A percentile compares a stretch with the other conserved stretches of the same genome.
Evolutionary conservation across 2,329 filamentous ascomycete genomes (phyloP).

Genomic region (Plectosphaerella plurivora): DNA sequence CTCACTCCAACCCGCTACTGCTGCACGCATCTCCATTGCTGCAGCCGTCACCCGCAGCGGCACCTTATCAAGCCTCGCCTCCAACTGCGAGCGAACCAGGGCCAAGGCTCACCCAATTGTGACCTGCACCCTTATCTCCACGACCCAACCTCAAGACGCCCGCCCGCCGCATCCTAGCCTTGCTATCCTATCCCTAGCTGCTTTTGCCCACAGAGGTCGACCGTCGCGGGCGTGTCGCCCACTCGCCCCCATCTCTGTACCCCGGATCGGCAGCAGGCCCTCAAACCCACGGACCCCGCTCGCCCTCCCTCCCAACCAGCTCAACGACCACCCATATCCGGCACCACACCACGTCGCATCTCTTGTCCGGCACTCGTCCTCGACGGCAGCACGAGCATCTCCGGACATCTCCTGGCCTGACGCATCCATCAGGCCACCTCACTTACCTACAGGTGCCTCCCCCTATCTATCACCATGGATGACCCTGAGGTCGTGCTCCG

Average conservation of each 20-base stretch:
- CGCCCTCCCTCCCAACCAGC: background rate
- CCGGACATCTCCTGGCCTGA: conserved; percentile 2
- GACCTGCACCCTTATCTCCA: background rate
- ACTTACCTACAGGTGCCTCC: too few relatives aligned
- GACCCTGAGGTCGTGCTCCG: conserved; percentile 1
- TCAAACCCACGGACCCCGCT: background rate
- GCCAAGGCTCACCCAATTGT: background rate
- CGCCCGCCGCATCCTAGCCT: too few relatives aligned
- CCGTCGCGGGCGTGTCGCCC: background rate
- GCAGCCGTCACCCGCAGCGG: background rate
- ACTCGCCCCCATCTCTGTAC: background rate
- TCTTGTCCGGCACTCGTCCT: background rate
- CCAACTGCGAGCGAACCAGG: too few relatives aligned
- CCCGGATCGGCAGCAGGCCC: background rate
- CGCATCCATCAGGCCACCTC: background rate
- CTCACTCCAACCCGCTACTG: too few relatives aligned
- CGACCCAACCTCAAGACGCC: background rate
- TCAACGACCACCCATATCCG: background rate
- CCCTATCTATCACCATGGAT: background rate
- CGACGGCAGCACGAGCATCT: background rate
- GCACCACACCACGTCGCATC: background rate
- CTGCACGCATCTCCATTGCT: background rate
- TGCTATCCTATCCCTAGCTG: background rate
- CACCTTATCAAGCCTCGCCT: background rate
- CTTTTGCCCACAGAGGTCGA: background rate